These are phyloP conservation scores for Cadophora malorum DNA, from an alignment of 2,329 filamentous ascomycete genomes.

Conservation along the genomic window DNA sequence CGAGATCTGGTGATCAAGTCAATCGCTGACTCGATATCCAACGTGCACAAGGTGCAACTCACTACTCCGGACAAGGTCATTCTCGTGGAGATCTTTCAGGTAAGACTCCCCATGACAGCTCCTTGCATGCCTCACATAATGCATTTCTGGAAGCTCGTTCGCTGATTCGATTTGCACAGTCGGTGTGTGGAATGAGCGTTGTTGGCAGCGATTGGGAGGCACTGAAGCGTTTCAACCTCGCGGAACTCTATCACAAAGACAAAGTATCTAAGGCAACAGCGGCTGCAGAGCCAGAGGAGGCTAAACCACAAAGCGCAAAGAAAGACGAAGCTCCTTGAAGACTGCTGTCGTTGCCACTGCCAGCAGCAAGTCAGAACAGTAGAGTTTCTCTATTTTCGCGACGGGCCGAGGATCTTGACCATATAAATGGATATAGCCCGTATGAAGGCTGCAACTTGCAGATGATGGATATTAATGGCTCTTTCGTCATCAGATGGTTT, in stretches of 20 bases:
- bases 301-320: conserved; percentile 36
- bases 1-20: conserved; percentile 74
- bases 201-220: conserved; percentile 73
- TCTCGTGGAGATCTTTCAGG: conserved; percentile 81
- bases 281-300: conserved; percentile 32
- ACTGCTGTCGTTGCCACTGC: not conserved
- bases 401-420: not conserved
- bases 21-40: conserved; percentile 58
- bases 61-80: conserved; percentile 79
- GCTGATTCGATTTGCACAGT: conserved; percentile 53
- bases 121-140: no score
- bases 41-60: conserved; percentile 78
- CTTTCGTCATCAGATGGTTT: not conserved
- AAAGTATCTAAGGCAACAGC: conserved; percentile 24
- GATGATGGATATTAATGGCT: not conserved
- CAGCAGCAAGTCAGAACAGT: not conserved
- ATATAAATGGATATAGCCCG: not conserved
- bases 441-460: not conserved
- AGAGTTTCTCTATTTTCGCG: conserved; percentile 6
- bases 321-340: conserved; percentile 35
- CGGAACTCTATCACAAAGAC: conserved; percentile 66
- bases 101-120: conserved; percentile 47
- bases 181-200: conserved; percentile 79
- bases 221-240: conserved; percentile 79
- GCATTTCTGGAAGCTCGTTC: no score